Base-by-base conservation (phyloP, 768 basidiomycete species). In the Leccinum longicurvipes region DNA sequence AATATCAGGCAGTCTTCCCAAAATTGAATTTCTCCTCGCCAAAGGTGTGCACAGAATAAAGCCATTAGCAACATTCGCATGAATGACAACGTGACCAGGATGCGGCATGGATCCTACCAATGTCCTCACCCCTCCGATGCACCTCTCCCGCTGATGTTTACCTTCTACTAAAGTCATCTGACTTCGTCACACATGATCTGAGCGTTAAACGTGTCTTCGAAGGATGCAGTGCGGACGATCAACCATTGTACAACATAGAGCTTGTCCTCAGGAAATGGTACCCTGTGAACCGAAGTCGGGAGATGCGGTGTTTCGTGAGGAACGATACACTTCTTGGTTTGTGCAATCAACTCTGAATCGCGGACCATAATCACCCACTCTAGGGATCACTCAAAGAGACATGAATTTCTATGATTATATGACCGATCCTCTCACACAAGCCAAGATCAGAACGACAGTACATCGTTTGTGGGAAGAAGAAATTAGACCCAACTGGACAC, bases 1-100 rank as follows among this genome's bases (percentile, higher is more conserved):
- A 80, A 54, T 94, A 90, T 69, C 89, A 84, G 3, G 87, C 87
- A 6, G 87, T 96, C 27, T 98, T 98, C 68, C 94, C 95, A 1
- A 98, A 98, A 73, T 83, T 98, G 53, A 98, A 97, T 66, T 97
- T 95, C 74, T 91, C 93, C 6, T 87, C 91, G n/a, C 95, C 95
- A 14, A 89, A 87, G 76, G 94, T 89, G 56, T 55, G 77, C 63
- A 36, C 21, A 25, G 56, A 64, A 19, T 50, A 42, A 42, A 31
- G 9, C 24, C 11, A 3, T 12, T 24, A 27, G 10, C 19, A 25
- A 57, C 4, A 9, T 31, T 34, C 21, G 49, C 21, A 24, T 28
- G 7, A 23, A 23, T 52, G 50, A 66, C 55, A 27, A 29, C 11
- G n/a, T 15, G 21, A 32, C 24, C 59, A 94, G 93, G 96, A 98